A percentile compares a stretch with the other conserved stretches of the same genome.
phyloP scores from a whole-genome alignment of 1,284 basidiomycete species.

The Cronartium ribicola region DNA sequence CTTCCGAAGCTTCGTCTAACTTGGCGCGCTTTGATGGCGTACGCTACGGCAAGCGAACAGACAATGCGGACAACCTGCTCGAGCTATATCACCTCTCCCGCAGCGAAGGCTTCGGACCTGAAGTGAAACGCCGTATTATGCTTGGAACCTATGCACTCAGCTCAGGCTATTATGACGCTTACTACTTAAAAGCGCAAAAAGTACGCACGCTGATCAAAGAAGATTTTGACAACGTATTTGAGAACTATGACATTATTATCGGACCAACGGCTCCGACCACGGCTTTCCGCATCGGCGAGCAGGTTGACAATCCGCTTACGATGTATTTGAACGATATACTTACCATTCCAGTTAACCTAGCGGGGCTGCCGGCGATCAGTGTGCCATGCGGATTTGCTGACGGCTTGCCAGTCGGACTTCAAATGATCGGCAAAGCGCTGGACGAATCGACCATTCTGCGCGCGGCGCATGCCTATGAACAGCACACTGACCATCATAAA shows the following conservation, averaged over 20 bases:
- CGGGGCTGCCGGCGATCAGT: constrained; percentile 48
- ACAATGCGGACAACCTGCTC: background rate
- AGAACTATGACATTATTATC: constrained; percentile 48
- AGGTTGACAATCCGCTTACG: background rate
- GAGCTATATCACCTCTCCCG: constrained; percentile 52
- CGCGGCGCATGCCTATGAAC: no score
- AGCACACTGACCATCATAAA: no score
- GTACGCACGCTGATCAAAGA: constrained; percentile 66
- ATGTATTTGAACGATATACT: constrained; percentile 49
- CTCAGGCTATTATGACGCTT: constrained; percentile 63
- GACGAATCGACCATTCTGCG: no score
- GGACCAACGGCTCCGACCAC: constrained; percentile 15
- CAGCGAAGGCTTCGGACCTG: constrained; percentile 68
- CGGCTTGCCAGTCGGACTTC: constrained; percentile 12
- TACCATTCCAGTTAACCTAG: constrained; percentile 49
- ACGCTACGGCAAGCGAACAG: constrained; percentile 58
- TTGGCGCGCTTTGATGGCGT: constrained; percentile 86
- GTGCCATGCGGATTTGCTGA: constrained; percentile 42
- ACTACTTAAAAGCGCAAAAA: constrained; percentile 84
- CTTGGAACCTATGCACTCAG: constrained; percentile 74
- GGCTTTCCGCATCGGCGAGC: background rate
- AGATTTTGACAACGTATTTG: constrained; percentile 72
- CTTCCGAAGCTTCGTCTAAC: constrained; percentile 90
- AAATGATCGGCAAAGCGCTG: constrained; percentile 36
- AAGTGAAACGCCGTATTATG: constrained; percentile 82